Evolutionary conservation across 495 filamentous ascomycete species (phyloP).

Genomic region (Hyaloscypha hepaticicola): DNA sequence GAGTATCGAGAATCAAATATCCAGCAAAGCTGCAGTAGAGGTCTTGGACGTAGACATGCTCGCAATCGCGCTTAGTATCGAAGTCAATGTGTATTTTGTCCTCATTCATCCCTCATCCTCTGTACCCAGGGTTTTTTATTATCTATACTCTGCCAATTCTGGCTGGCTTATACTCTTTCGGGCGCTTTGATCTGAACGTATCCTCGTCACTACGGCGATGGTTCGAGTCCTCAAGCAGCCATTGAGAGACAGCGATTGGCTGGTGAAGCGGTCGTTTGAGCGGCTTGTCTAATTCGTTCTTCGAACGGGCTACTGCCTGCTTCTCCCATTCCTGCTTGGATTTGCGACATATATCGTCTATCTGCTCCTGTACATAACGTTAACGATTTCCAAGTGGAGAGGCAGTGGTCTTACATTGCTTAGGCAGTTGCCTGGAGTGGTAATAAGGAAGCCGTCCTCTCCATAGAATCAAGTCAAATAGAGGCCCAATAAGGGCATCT

Average conservation of each 20-base stretch:
- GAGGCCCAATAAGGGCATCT: constrained; percentile 48
- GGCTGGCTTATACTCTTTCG: too few species aligned
- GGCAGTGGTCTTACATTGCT: constrained; percentile 53
- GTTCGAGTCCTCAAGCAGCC: constrained; percentile 30
- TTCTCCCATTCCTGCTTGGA: constrained; percentile 56
- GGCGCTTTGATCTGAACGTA: too few species aligned
- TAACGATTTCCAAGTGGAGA: constrained; percentile 13
- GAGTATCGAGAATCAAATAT: too few species aligned
- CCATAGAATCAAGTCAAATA: constrained; percentile 39
- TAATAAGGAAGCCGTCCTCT: constrained; percentile 55
- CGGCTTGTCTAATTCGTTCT: constrained; percentile 44
- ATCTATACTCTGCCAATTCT: too few species aligned
- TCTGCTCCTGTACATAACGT: constrained; percentile 47
- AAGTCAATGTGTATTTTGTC: too few species aligned
- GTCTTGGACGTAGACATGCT: too few species aligned
- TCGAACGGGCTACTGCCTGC: constrained; percentile 50
- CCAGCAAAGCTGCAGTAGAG: too few species aligned
- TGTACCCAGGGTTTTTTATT: too few species aligned
- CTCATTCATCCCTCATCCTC: too few species aligned
- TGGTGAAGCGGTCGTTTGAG: constrained; percentile 54
- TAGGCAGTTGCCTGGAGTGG: constrained; percentile 50
- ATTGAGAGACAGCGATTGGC: constrained; percentile 49
- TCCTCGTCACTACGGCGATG: constrained; percentile 17
- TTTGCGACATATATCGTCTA: constrained; percentile 56
- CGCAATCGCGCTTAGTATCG: too few species aligned